phyloP scores from a whole-genome alignment of 1,284 basidiomycete genomes.

The Afroboletus lepidellus region DNA sequence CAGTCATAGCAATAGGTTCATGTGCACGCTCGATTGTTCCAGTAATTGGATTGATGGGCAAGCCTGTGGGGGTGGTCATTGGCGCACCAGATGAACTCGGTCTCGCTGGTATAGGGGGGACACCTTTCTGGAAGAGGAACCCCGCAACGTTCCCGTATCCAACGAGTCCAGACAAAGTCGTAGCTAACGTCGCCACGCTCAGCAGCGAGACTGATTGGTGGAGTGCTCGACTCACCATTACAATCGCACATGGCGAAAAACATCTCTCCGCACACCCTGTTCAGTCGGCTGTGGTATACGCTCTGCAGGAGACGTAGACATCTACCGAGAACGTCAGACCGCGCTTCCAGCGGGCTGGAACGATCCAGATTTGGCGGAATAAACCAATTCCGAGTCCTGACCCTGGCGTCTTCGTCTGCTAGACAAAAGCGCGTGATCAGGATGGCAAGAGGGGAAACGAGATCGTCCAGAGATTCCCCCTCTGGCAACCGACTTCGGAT shows the following conservation, averaged over 20 bases:
- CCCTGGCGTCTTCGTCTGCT: conserved; percentile 56
- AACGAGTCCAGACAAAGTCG: conserved; percentile 66
- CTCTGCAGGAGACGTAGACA: conserved; percentile 76
- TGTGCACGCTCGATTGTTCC: conserved; percentile 51
- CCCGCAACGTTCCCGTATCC: conserved; percentile 94
- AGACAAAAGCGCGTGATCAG: conserved; percentile 69
- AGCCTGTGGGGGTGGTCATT: conserved; percentile 40
- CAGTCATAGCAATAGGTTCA: conserved; percentile 66
- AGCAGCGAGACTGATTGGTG: conserved; percentile 1
- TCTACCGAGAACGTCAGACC: conserved; percentile 72
- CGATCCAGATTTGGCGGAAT: conserved; percentile 80
- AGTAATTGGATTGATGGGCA: conserved; percentile 78
- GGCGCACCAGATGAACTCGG: conserved; percentile 25
- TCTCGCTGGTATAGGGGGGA: conserved; percentile 57
- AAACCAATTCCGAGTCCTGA: conserved; percentile 60
- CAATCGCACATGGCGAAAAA: conserved; percentile 78
- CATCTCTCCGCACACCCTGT: conserved; percentile 82
- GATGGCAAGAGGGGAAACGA: conserved; percentile 71
- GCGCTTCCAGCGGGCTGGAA: conserved; percentile 66
- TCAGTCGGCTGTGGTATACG: conserved; percentile 69
- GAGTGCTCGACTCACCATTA: conserved; percentile 55
- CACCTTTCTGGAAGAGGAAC: conserved; percentile 85
- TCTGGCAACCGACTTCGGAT: conserved; percentile 51
- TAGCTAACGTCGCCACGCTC: conserved; percentile 44
- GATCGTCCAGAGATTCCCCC: conserved; percentile 69